Evolutionary conservation across 1,284 basidiomycete species (phyloP).

Genomic region (Apiotrichum mycotoxinovorans): DNA sequence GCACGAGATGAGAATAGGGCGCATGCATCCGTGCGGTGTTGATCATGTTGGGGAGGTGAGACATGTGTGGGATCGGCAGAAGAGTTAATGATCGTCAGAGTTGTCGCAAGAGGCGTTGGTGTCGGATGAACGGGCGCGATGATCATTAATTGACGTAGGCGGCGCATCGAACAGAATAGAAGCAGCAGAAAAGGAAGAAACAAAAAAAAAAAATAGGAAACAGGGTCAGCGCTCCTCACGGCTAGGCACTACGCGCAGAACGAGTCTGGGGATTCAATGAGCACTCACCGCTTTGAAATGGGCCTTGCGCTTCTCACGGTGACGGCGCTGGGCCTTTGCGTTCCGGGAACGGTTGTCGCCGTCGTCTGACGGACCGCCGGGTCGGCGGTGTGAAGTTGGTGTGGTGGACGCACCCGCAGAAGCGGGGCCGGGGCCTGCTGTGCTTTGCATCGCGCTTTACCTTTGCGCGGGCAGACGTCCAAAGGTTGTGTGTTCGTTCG

Average conservation of each 20-base stretch:
- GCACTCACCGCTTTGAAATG: conserved; percentile 76
- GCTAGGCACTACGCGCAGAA: not conserved
- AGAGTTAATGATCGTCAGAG: not conserved
- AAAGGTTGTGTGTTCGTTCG: not conserved
- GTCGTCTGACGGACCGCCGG: conserved; percentile 25
- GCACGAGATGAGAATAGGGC: not conserved
- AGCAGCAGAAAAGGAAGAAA: not conserved
- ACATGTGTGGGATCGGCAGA: not conserved
- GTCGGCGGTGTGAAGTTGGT: not conserved
- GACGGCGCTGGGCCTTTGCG: conserved; percentile 82
- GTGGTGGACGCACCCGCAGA: conserved; percentile 5
- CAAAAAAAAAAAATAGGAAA: not conserved
- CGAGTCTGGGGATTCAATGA: not conserved
- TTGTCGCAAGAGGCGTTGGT: not conserved
- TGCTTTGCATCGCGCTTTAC: not conserved
- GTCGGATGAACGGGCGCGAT: not conserved
- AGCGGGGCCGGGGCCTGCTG: conserved; percentile 1
- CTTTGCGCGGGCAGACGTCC: not conserved
- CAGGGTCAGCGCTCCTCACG: not conserved
- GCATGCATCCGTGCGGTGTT: not conserved
- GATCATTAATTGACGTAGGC: conserved; percentile 3
- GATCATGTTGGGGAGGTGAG: not conserved
- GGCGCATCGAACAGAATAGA: not conserved
- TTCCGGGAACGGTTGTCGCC: conserved; percentile 57
- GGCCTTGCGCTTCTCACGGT: conserved; percentile 86